Percentiles rank a stretch among this genome's conserved stretches.
Conservation (phyloP, 306 rosid genomes). For the Cucurbita maxima region DNA sequence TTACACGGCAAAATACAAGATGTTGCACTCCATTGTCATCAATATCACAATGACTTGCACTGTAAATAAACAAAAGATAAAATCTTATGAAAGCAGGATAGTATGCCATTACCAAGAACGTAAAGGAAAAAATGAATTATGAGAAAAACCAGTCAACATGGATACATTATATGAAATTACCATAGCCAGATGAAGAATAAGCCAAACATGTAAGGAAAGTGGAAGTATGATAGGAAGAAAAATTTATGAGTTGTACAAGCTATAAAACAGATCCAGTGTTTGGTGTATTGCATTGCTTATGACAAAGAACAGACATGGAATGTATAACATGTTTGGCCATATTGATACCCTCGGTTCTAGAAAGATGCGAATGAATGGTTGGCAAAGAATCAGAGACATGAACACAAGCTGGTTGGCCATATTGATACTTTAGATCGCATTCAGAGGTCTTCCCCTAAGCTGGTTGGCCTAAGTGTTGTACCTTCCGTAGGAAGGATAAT, state of each 20-base stretch:
- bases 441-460: too few species aligned
- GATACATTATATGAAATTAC: neutral
- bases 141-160: neutral
- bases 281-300: neutral
- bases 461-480: too few species aligned
- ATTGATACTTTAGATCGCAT: too few species aligned
- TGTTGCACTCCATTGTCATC: slow-evolving; percentile 64
- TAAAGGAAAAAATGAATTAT: neutral
- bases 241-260: neutral
- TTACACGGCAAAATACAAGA: slow-evolving; percentile 66
- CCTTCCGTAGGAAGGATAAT: too few species aligned
- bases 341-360: too few species aligned
- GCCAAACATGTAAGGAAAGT: neutral
- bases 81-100: slow-evolving; percentile 13
- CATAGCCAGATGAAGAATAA: neutral
- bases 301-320: neutral
- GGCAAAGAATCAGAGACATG: too few species aligned
- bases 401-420: too few species aligned
- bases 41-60: slow-evolving; percentile 62
- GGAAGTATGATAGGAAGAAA: neutral
- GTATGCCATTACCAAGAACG: slow-evolving; percentile 1
- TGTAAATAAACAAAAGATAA: slow-evolving; percentile 28
- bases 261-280: neutral
- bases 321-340: too few species aligned
- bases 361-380: too few species aligned